Conservation (phyloP, 495 filamentous ascomycete genomes). For the Hamigera avellanea region DNA sequence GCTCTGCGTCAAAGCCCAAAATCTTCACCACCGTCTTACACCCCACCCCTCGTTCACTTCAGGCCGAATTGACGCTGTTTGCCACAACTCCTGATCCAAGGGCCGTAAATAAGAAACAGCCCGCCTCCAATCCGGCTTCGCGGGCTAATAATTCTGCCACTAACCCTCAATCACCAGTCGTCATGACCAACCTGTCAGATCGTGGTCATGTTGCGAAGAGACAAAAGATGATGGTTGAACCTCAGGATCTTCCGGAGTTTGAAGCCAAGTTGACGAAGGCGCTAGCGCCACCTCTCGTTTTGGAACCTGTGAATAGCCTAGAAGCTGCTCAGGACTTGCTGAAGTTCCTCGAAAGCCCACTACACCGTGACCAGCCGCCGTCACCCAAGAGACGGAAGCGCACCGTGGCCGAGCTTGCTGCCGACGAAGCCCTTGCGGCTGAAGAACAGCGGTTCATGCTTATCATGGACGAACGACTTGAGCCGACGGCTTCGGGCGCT, state of each 20-base stretch:
- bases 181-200: constrained; percentile 41
- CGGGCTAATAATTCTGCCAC: constrained; percentile 39
- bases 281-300: constrained; percentile 60
- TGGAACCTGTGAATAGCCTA: constrained; percentile 59
- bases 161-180: constrained; percentile 51
- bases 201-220: constrained; percentile 51
- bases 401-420: constrained; percentile 85
- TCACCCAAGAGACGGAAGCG: constrained; percentile 83
- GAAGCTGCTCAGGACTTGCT: constrained; percentile 59
- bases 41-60: constrained; percentile 63
- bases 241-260: constrained; percentile 54
- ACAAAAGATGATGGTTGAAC: constrained; percentile 68
- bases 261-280: constrained; percentile 60
- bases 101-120: constrained; percentile 26
- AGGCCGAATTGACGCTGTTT: constrained; percentile 64
- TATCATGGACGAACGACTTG: constrained; percentile 75
- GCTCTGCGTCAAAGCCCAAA: constrained; percentile 41
- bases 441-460: constrained; percentile 89
- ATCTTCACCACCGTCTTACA: constrained; percentile 74
- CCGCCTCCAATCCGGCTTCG: constrained; percentile 29
- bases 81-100: constrained; percentile 56
- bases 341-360: constrained; percentile 57
- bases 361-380: constrained; percentile 64
- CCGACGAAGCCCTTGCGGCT: constrained; percentile 82
- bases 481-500: constrained; percentile 42